Evolutionary conservation across 2,329 filamentous ascomycete species (phyloP).

Genomic region (Xylariomycetidae sp.): DNA sequence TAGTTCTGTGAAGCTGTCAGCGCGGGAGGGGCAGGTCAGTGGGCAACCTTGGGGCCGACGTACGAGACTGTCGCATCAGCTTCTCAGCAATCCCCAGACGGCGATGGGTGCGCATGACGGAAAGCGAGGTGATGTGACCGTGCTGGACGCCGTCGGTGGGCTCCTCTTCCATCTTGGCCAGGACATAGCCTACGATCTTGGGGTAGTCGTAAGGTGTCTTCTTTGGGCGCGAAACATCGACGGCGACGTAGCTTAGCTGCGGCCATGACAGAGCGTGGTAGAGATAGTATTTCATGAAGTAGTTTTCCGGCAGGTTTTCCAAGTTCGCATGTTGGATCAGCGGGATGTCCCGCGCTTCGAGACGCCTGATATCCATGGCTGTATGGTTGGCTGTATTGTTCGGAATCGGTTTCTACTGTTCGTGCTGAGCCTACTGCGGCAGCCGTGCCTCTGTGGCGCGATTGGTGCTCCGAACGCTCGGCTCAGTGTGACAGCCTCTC

Average conservation of each 20-base stretch:
- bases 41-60: constrained; percentile 29
- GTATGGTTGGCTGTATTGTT: no score
- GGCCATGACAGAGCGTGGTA: constrained; percentile 99
- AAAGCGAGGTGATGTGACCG: constrained; percentile 92
- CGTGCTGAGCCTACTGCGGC: no score
- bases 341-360: constrained; percentile 77
- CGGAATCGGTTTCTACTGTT: no score
- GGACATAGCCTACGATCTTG: constrained; percentile 97
- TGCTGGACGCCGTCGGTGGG: constrained; percentile 84
- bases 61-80: constrained; percentile 93
- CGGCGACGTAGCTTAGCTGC: constrained; percentile 91
- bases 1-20: constrained; percentile 51
- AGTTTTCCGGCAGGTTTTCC: constrained; percentile 98
- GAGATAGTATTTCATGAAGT: constrained; percentile 99
- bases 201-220: constrained; percentile 82
- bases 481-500: no score
- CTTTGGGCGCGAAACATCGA: constrained; percentile 77
- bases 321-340: constrained; percentile 98
- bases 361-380: constrained; percentile 81
- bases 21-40: neutral
- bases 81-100: constrained; percentile 91
- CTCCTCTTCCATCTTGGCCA: constrained; percentile 99
- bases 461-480: no score
- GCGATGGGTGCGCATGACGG: constrained; percentile 93
- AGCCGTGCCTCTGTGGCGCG: no score